Evolutionary conservation across 78 protist genomes (phyloP).

Genomic region (Dictyostelium purpureum): DNA sequence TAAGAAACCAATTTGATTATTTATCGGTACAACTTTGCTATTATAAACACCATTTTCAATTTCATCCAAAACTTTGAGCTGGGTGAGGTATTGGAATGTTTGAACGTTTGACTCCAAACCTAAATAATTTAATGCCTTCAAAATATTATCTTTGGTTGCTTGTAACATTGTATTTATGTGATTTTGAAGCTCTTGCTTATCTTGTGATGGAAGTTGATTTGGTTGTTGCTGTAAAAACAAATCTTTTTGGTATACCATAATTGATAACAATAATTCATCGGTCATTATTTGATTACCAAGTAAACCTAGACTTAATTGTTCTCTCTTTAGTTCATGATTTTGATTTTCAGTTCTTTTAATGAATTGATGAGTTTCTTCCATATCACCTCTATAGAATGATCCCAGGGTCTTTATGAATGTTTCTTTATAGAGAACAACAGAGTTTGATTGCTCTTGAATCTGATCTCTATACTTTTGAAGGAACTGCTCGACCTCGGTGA

Average conservation of each 20-base stretch:
- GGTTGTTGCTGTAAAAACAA: not conserved
- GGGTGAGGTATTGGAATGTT: conserved; percentile 57
- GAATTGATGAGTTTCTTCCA: not conserved
- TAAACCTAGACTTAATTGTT: conserved; percentile 22
- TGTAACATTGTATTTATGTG: not conserved
- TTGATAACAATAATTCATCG: conserved; percentile 40
- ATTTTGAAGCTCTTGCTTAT: not conserved
- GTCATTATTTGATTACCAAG: conserved; percentile 25
- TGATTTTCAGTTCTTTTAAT: not conserved
- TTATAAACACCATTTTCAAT: conserved; percentile 46
- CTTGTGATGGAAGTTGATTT: too few species aligned
- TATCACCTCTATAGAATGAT: conserved; percentile 38
- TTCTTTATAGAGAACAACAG: not conserved
- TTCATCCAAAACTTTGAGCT: conserved; percentile 61
- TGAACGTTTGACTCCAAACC: conserved; percentile 66
- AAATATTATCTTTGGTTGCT: not conserved
- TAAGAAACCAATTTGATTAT: conserved; percentile 51
- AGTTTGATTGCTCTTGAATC: conserved; percentile 3
- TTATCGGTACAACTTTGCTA: not conserved
- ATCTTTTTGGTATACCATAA: conserved; percentile 29
- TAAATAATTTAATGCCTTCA: conserved; percentile 5
- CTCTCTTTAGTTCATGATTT: not conserved
- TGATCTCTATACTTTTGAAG: not conserved
- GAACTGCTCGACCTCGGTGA: conserved; percentile 23
- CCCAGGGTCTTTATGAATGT: conserved; percentile 7